A percentile compares a stretch with the other conserved stretches of the same genome.
These are phyloP conservation scores for Acacia acuminata DNA, from an alignment of 306 rosid species.

Conservation along the genomic window DNA sequence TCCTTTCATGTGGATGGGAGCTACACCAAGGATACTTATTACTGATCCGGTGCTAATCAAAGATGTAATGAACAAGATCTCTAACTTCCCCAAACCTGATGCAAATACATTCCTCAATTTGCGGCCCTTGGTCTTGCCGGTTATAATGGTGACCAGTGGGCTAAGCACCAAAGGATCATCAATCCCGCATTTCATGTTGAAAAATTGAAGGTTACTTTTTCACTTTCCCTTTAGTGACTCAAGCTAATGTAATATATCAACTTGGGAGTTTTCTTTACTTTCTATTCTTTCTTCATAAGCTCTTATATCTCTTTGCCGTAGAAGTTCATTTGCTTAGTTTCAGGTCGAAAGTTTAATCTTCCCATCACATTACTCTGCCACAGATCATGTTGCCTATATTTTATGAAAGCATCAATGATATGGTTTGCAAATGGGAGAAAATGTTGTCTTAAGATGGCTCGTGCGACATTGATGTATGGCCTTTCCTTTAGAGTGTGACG, in stretches of 20 bases:
- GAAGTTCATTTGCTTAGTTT: neutral
- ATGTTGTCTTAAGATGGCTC: constrained; percentile 37
- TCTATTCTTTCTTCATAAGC: neutral
- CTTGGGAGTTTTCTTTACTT: neutral
- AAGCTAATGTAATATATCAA: neutral
- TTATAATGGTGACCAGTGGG: constrained; percentile 59
- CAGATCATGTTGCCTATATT: constrained; percentile 45
- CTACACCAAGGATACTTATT: constrained; percentile 47
- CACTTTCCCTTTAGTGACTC: neutral
- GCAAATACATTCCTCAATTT: constrained; percentile 24
- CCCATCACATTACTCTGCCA: neutral
- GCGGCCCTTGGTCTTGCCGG: constrained; percentile 26
- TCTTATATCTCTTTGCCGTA: neutral
- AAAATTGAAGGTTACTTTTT: constrained; percentile 56
- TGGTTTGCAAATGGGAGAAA: constrained; percentile 50
- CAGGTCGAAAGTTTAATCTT: neutral
- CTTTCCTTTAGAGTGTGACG: constrained; percentile 34
- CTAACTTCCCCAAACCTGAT: constrained; percentile 38
- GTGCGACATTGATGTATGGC: constrained; percentile 41
- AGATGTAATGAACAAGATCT: constrained; percentile 37
- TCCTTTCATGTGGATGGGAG: constrained; percentile 52
- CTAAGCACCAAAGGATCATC: constrained; percentile 52
- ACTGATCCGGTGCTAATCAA: constrained; percentile 54
- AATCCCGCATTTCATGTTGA: constrained; percentile 54
- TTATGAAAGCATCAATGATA: constrained; percentile 33